phyloP scores from a whole-genome alignment of 2,329 filamentous ascomycete genomes.

The Penicillium sp. region DNA sequence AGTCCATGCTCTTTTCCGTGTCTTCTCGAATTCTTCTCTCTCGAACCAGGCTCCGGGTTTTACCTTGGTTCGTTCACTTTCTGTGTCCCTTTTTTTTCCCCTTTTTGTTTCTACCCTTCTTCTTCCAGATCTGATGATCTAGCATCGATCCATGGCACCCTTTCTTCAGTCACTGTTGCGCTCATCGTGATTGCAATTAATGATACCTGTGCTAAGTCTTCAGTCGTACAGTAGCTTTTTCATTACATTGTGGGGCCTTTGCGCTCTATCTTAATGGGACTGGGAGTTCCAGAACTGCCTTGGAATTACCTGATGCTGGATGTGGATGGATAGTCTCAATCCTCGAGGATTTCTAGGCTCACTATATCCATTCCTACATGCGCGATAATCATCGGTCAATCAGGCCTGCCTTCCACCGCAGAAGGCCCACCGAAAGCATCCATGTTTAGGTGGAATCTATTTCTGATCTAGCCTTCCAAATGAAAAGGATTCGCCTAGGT shows the following conservation, averaged over 20 bases:
- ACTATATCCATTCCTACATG: too few relatives aligned
- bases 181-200: conserved; percentile 31
- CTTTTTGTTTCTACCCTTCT: conserved; percentile 9
- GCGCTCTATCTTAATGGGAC: background rate
- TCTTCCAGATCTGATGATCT: background rate
- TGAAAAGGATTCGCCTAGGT: too few relatives aligned
- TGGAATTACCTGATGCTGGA: background rate
- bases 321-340: background rate
- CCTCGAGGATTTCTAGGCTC: too few relatives aligned
- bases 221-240: conserved; percentile 26
- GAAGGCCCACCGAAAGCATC: too few relatives aligned
- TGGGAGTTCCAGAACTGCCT: background rate
- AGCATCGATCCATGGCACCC: conserved; percentile 3
- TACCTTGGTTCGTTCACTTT: conserved; percentile 23
- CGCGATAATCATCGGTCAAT: too few relatives aligned
- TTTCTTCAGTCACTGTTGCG: conserved; percentile 22
- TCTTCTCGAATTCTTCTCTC: conserved; percentile 2
- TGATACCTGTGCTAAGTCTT: conserved; percentile 38
- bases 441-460: too few relatives aligned
- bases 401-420: too few relatives aligned
- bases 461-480: too few relatives aligned
- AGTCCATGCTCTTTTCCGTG: background rate
- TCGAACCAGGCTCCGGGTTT: conserved; percentile 27
- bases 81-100: conserved; percentile 11
- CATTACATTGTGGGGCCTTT: conserved; percentile 10